These are phyloP conservation scores for Cucurbitaria berberidis DNA, from an alignment of 2,329 filamentous ascomycete species.

Conservation along the genomic window DNA sequence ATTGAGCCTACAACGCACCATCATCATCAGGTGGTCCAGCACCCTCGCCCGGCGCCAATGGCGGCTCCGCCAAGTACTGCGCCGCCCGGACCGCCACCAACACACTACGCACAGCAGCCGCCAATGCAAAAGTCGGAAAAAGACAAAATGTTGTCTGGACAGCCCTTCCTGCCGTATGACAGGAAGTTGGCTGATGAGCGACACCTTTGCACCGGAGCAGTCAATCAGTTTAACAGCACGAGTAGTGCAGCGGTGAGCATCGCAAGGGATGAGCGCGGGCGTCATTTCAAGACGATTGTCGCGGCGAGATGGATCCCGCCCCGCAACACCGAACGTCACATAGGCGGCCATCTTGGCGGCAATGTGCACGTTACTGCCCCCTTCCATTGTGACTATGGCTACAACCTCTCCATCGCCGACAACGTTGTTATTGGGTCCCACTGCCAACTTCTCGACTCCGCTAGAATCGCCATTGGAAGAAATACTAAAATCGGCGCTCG, in stretches of 20 bases:
- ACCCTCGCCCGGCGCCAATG: conserved; percentile 30
- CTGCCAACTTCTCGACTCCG: conserved; percentile 87
- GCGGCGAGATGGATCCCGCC: conserved; percentile 60
- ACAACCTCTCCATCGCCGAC: conserved; percentile 88
- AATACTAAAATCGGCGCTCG: conserved; percentile 75
- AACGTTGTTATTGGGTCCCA: conserved; percentile 83
- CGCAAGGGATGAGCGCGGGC: conserved; percentile 66
- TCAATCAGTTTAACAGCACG: conserved; percentile 86
- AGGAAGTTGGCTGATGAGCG: conserved; percentile 80
- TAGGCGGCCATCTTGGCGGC: conserved; percentile 69
- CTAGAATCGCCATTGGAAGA: conserved; percentile 79
- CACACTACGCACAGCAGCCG: conserved; percentile 28
- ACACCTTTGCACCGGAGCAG: conserved; percentile 79
- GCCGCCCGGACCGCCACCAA: conserved; percentile 30
- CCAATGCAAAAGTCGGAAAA: conserved; percentile 69
- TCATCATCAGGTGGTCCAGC: conserved; percentile 31
- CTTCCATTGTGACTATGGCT: conserved; percentile 93
- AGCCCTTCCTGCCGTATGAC: conserved; percentile 80
- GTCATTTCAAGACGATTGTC: conserved; percentile 74
- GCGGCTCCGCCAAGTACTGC: conserved; percentile 20
- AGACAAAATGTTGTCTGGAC: conserved; percentile 84
- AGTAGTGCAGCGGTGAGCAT: conserved; percentile 76
- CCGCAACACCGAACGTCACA: conserved; percentile 16
- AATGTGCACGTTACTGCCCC: conserved; percentile 82
- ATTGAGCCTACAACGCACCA: conserved; percentile 52